Evolutionary conservation across 2,329 filamentous ascomycete species (phyloP).

Genomic region (Xylariaceae sp.): DNA sequence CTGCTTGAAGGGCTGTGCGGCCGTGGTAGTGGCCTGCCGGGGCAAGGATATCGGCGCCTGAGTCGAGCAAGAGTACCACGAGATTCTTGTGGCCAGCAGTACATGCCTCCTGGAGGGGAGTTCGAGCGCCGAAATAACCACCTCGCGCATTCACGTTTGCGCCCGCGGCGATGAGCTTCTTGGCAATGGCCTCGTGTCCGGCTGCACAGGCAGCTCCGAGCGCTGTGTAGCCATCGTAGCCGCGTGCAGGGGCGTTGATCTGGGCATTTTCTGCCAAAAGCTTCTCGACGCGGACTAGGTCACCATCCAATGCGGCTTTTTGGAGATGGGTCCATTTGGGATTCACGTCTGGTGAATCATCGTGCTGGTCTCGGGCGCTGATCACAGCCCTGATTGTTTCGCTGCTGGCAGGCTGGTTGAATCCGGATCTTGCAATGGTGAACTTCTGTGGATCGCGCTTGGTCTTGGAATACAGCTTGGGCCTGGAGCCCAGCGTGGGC

Average conservation of each 20-base stretch:
- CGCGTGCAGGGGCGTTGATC: conserved; percentile 26
- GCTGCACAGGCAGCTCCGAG: conserved; percentile 29
- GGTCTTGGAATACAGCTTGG: no score
- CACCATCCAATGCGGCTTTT: conserved; percentile 31
- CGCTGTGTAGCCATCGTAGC: conserved; percentile 28
- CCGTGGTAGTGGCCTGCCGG: conserved; percentile 29
- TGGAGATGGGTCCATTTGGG: conserved; percentile 26
- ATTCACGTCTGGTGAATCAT: neutral
- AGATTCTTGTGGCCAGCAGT: conserved; percentile 17
- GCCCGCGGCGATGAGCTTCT: conserved; percentile 20
- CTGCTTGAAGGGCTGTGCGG: conserved; percentile 36
- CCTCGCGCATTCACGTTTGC: conserved; percentile 28
- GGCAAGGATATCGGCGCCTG: conserved; percentile 24
- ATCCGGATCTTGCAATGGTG: no score
- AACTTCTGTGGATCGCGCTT: no score
- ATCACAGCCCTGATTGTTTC: neutral
- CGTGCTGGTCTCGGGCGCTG: conserved; percentile 9
- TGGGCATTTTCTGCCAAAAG: conserved; percentile 28
- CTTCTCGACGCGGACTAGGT: conserved; percentile 24
- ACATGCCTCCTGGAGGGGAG: conserved; percentile 36
- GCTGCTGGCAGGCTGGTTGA: no score
- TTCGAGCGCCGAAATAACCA: conserved; percentile 33
- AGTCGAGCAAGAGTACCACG: conserved; percentile 22
- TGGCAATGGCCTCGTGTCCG: conserved; percentile 23
- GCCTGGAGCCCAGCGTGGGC: no score